Base-by-base conservation (phyloP, 2,329 filamentous ascomycete species). In the Apiospora rasikravindrae region DNA sequence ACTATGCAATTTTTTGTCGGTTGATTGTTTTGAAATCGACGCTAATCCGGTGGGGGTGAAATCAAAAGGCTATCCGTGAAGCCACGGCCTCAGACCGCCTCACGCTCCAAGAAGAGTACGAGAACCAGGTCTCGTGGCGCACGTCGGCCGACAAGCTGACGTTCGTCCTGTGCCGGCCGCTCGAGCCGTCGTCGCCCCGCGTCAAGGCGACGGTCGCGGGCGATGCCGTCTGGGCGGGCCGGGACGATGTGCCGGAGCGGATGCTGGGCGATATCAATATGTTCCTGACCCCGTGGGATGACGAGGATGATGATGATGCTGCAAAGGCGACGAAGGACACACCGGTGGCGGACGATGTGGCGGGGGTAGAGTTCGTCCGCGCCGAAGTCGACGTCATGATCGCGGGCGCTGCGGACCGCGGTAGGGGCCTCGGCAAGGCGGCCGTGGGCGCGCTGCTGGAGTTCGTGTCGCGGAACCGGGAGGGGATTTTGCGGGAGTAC, bases 61-160 rank as follows among this genome's bases (percentile, higher is more conserved):
- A 37, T 8, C 44, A 76, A 14, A 73, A 93, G 91, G 88, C 90
- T 67, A 93, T 98, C 51, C 95, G 93, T 84, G 86, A 91, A 82
- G 92, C 93, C 70, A 98, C 96, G 0, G 95, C 96, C 0, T 98
- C 95, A 0, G 95, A 98, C 74, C 93, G 92, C 0, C 87, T 98
- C 69, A 91, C 89, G 0, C 85, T 98, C 0, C 86, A 90, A 0
- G 92, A 98, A 79, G 96, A 98, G 85, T 94, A 96, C 82, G 89
- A 90, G 69, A 98, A 98, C 91, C 96, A 98, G 82, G 84, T 84
- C n/a, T 94, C 91, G 75, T 98, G 96, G 96, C 91, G 95, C 49
- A 84, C 84, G 26, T 93, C 96, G 57, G 82, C 84, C 37, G 95
- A 98, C 83, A 98, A 98, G 83, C 82, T 98, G 73, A 98, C 96